Evolutionary conservation across 768 basidiomycete genomes (phyloP).

Genomic region (Suillus ampliporus): DNA sequence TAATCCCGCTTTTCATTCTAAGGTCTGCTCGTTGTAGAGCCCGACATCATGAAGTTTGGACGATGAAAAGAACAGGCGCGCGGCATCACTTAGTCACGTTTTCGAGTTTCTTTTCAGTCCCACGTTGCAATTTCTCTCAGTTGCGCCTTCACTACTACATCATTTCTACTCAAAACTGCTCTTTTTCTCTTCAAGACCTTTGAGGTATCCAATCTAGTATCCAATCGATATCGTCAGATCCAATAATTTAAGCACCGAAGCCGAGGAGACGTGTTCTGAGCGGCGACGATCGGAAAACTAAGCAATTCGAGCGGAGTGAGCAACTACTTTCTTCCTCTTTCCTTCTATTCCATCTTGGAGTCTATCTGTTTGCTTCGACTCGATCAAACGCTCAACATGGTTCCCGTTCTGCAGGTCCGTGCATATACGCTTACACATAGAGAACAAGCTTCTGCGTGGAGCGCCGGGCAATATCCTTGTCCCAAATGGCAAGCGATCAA

Average conservation of each 20-base stretch:
- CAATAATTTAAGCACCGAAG: conserved; percentile 18
- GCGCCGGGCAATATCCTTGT: conserved; percentile 35
- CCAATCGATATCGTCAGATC: conserved; percentile 17
- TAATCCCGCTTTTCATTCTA: conserved; percentile 7
- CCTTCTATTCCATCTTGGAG: conserved; percentile 2
- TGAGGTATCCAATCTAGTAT: conserved; percentile 8
- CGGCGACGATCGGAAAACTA: conserved; percentile 43
- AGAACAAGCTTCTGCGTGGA: conserved; percentile 26
- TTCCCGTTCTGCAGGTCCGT: conserved; percentile 23
- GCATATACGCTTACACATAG: conserved; percentile 39
- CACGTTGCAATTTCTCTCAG: conserved; percentile 36
- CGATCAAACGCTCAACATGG: conserved; percentile 25
- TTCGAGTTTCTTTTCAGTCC: conserved; percentile 30
- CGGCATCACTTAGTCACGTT: conserved; percentile 19
- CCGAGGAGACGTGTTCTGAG: conserved; percentile 36
- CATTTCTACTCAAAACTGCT: conserved; percentile 16
- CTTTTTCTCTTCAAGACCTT: conserved; percentile 16
- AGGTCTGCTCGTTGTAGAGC: conserved; percentile 25
- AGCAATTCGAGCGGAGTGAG: conserved; percentile 46
- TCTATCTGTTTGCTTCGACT: conserved; percentile 2
- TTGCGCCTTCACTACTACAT: conserved; percentile 34
- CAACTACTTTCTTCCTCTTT: conserved; percentile 18
- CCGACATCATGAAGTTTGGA: conserved; percentile 17
- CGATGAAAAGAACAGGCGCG: conserved; percentile 22
- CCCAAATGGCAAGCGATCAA: conserved; percentile 38